phyloP scores from a whole-genome alignment of 1,139 yeast species.

The Wickerhamomyces sp. region DNA sequence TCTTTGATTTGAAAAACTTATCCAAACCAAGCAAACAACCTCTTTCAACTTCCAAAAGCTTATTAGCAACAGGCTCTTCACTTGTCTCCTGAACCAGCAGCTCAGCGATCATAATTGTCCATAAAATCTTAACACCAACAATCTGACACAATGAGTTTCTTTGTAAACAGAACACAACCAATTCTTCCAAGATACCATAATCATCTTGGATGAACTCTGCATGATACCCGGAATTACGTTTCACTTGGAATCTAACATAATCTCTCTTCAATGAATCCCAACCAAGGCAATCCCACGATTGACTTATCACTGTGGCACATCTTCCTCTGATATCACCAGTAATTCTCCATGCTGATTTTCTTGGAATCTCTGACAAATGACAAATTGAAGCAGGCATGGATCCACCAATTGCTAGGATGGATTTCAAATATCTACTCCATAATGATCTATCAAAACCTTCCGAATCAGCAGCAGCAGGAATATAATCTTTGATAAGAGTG shows the following conservation, averaged over 20 bases:
- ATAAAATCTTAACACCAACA: slow-evolving; percentile 63
- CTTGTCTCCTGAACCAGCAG: slow-evolving; percentile 52
- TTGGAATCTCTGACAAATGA: slow-evolving; percentile 65
- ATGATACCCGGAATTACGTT: slow-evolving; percentile 68
- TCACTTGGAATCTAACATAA: slow-evolving; percentile 53
- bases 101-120: slow-evolving; percentile 68
- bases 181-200: slow-evolving; percentile 57
- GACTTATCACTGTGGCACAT: slow-evolving; percentile 49
- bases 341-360: slow-evolving; percentile 62
- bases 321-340: slow-evolving; percentile 62
- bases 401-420: slow-evolving; percentile 44
- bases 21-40: slow-evolving; percentile 61
- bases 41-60: slow-evolving; percentile 55
- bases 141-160: slow-evolving; percentile 57
- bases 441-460: slow-evolving; percentile 47
- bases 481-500: slow-evolving; percentile 45
- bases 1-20: slow-evolving; percentile 54
- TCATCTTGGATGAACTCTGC: slow-evolving; percentile 56
- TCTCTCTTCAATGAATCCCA: slow-evolving; percentile 63
- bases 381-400: slow-evolving; percentile 57
- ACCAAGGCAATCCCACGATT: slow-evolving; percentile 72
- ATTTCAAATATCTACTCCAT: slow-evolving; percentile 64
- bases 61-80: slow-evolving; percentile 56
- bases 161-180: slow-evolving; percentile 67
- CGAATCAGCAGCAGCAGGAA: slow-evolving; percentile 48